Conservation (phyloP, 2,329 filamentous ascomycete species). For the Neoascochyta sp. region DNA sequence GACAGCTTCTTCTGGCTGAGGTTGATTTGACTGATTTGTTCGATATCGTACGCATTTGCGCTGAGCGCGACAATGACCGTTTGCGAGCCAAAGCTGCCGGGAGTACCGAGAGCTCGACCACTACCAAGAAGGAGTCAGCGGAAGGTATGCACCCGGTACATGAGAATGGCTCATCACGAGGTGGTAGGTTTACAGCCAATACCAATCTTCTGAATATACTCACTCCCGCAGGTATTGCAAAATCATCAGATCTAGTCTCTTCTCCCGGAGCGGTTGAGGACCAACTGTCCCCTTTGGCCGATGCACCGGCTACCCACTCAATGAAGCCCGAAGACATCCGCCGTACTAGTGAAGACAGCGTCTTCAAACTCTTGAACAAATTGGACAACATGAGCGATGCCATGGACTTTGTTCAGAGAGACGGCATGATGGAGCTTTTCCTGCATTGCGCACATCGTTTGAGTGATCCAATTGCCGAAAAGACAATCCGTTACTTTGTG, state of each 20-base stretch:
- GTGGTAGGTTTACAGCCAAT: slow-evolving; percentile 1
- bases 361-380: slow-evolving; percentile 27
- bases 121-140: slow-evolving; percentile 41
- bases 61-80: slow-evolving; percentile 31
- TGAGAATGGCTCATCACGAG: slow-evolving; percentile 8
- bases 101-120: slow-evolving; percentile 34
- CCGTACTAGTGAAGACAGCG: slow-evolving; percentile 19
- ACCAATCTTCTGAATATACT: neutral
- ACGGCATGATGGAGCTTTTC: slow-evolving; percentile 65
- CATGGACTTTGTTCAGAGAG: slow-evolving; percentile 59
- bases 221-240: slow-evolving; percentile 1
- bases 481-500: slow-evolving; percentile 64
- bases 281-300: slow-evolving; percentile 13
- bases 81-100: slow-evolving; percentile 11
- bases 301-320: slow-evolving; percentile 3
- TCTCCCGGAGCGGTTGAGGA: slow-evolving; percentile 14
- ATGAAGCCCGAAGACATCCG: slow-evolving; percentile 7
- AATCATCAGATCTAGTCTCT: slow-evolving; percentile 4
- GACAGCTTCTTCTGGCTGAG: slow-evolving; percentile 57
- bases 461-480: slow-evolving; percentile 60
- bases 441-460: slow-evolving; percentile 59
- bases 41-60: slow-evolving; percentile 56
- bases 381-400: slow-evolving; percentile 28
- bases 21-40: slow-evolving; percentile 65
- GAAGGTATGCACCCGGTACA: slow-evolving; percentile 5